Percentiles rank a stretch among this genome's conserved stretches.
phyloP scores from a whole-genome alignment of 2,329 filamentous ascomycete genomes.

The Neoscytalidium dimidiatum region DNA sequence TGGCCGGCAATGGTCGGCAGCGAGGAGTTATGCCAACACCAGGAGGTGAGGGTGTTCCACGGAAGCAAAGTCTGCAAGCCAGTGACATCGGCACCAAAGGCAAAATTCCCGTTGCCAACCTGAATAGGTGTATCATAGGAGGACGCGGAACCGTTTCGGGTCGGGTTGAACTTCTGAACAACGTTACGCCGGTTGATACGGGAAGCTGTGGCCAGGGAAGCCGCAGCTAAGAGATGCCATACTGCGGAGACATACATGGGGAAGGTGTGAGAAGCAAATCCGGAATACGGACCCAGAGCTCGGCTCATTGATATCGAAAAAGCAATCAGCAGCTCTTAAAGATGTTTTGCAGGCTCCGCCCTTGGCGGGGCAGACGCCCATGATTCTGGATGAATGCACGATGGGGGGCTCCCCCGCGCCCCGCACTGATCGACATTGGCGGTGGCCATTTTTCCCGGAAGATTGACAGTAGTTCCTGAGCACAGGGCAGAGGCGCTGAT shows the following conservation, averaged over 20 bases:
- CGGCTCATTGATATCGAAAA: background rate
- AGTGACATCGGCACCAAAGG: constrained; percentile 50
- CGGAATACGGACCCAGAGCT: background rate
- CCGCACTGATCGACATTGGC: constrained; percentile 19
- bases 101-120: constrained; percentile 52
- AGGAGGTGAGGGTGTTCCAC: constrained; percentile 46
- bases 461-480: constrained; percentile 15
- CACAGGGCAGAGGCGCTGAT: constrained; percentile 6
- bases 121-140: constrained; percentile 55
- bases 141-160: constrained; percentile 44
- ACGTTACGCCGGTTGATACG: constrained; percentile 33
- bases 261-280: background rate
- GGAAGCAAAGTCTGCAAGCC: constrained; percentile 49
- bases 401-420: constrained; percentile 6
- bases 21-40: constrained; percentile 50
- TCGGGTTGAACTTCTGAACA: constrained; percentile 47
- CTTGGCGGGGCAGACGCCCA: background rate
- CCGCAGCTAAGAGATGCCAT: background rate
- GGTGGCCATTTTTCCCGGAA: constrained; percentile 10
- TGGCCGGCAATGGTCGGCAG: constrained; percentile 43
- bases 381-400: constrained; percentile 15
- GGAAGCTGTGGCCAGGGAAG: background rate
- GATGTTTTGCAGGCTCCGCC: background rate
- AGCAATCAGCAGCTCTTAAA: background rate
- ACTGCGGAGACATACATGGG: background rate